Conservation (phyloP, 208 protist species). For the Kentomonas sorsogonicus region DNA sequence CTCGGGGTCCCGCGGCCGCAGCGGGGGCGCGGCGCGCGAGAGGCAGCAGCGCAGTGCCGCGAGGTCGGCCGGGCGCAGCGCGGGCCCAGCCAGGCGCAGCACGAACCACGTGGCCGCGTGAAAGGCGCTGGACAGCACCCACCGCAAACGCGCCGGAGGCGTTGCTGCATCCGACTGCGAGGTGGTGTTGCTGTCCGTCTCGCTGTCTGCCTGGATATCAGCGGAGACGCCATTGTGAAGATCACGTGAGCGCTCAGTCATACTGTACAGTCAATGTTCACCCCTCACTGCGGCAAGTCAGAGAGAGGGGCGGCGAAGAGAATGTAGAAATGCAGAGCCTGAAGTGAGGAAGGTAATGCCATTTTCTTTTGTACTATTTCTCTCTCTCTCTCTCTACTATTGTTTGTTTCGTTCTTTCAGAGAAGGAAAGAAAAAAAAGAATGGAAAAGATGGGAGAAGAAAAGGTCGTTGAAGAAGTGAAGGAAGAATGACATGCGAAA, state of each 20-base stretch:
- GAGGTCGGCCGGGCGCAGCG: constrained; percentile 25
- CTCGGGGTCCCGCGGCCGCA: not conserved
- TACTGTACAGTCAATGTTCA: no score
- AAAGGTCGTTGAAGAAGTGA: no score
- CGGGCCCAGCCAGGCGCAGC: constrained; percentile 28
- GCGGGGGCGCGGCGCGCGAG: no score
- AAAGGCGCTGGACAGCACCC: constrained; percentile 42
- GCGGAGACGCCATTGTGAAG: no score
- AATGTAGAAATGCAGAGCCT: not conserved
- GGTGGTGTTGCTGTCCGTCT: not conserved
- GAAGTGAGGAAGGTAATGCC: not conserved
- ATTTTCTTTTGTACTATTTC: not conserved
- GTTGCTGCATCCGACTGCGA: not conserved
- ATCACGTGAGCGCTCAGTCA: no score
- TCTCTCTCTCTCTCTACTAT: not conserved
- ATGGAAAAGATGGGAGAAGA: no score
- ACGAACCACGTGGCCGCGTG: constrained; percentile 51
- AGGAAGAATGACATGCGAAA: no score
- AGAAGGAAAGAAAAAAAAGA: not conserved
- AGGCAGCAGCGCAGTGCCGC: constrained; percentile 21
- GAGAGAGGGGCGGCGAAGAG: not conserved
- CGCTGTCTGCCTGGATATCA: no score
- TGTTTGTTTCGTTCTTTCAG: not conserved
- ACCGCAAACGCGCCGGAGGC: constrained; percentile 18
- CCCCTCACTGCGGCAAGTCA: no score